Base-by-base conservation (phyloP, 495 filamentous ascomycete species). In the Thozetella sp. region DNA sequence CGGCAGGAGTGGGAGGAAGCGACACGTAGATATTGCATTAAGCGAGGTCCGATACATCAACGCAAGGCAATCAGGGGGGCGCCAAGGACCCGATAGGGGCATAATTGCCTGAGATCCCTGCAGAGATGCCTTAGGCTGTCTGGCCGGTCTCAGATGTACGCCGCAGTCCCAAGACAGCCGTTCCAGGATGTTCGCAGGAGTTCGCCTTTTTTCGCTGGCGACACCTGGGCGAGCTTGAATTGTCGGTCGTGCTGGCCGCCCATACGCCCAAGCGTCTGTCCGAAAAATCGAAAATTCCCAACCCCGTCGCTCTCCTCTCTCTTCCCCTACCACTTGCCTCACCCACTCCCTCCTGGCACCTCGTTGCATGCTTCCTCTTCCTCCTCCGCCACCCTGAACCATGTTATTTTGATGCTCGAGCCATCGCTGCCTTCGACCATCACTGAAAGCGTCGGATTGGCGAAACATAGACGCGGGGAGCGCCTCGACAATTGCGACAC, bases 281-380 rank as follows among this genome's bases (percentile, higher is more conserved):
- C 66, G 72, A 76, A 73, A 73, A 65, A 67, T 68, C 65, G 57
- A 66, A 69, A 73, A 67, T 56, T 61, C 67, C 70, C 70, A 76
- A 72, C 66, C 73, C 67, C 62, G 55, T 51, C 56, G 25, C 57
- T 55, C 58, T 69, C 50, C 54, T 61, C 53, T 57, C 57, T 62
- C 53, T 51, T 64, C 60, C 61, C 66, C 57, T 58, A 50, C 62
- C 51, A 60, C 67, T 64, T 53, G 52, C 37, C 59, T 61, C 55
- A 40, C 63, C 51, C 65, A 62, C 62, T 15, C 43, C 43, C 58
- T 11, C 27, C 10, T 23, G 51, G 27, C 51, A 40, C 27, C n/a
- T 22, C 56, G 27, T 55, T 64, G 59, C 23, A 57, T 57, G 58
- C 67, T 56, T 62, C 72, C 67, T 65, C 63, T 62, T 61, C 54